Evolutionary conservation across 2,329 filamentous ascomycete genomes (phyloP).

Genomic region (Aspergillus neotritici): DNA sequence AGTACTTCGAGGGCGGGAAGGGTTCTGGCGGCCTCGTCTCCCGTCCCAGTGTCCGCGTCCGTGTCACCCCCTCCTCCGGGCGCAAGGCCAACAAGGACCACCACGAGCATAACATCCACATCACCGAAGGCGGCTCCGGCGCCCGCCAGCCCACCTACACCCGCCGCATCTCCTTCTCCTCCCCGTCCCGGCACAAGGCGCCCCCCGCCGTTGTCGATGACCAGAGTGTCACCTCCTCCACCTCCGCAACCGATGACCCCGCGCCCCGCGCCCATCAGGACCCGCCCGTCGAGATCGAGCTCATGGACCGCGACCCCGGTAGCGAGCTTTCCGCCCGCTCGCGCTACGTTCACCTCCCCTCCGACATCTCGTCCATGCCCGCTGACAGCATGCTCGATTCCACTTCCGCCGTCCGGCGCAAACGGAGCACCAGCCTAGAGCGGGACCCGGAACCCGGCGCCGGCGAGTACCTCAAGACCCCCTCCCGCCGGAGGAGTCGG

Average conservation of each 20-base stretch:
- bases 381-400: constrained; percentile 65
- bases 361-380: constrained; percentile 81
- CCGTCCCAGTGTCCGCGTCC: constrained; percentile 74
- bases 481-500: constrained; percentile 53
- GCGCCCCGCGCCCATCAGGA: constrained; percentile 55
- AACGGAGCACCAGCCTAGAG: constrained; percentile 48
- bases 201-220: constrained; percentile 49
- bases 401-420: constrained; percentile 42
- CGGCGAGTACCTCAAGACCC: constrained; percentile 53
- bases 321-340: constrained; percentile 60
- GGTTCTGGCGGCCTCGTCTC: constrained; percentile 52
- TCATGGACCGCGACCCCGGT: constrained; percentile 60
- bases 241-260: constrained; percentile 72
- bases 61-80: constrained; percentile 68
- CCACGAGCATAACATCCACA: constrained; percentile 70
- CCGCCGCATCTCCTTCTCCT: constrained; percentile 59
- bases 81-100: constrained; percentile 49
- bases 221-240: constrained; percentile 65
- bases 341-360: constrained; percentile 62
- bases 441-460: constrained; percentile 31
- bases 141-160: constrained; percentile 66
- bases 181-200: constrained; percentile 34
- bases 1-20: constrained; percentile 84
- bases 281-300: constrained; percentile 82
- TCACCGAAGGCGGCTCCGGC: constrained; percentile 68